These are phyloP conservation scores for Postia placenta DNA, from an alignment of 768 basidiomycete species.

Conservation along the genomic window DNA sequence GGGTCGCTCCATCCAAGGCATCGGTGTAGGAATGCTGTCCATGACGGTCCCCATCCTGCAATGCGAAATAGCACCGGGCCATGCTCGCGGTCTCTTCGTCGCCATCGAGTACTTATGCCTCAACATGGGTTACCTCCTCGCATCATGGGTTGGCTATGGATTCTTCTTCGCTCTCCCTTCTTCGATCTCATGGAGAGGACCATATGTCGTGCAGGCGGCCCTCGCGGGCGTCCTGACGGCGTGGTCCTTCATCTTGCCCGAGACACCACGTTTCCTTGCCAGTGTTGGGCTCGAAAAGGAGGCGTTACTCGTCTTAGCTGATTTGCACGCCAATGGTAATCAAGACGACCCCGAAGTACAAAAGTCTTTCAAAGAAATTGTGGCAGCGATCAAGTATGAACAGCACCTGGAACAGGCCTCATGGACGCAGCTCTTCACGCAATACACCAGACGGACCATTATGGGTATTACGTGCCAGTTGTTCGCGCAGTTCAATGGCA, in stretches of 20 bases:
- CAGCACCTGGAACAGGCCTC: constrained; percentile 32
- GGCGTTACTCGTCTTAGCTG: constrained; percentile 63
- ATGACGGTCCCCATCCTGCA: constrained; percentile 12
- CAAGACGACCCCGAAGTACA: constrained; percentile 61
- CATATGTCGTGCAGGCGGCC: constrained; percentile 47
- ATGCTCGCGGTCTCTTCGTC: constrained; percentile 45
- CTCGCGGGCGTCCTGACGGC: constrained; percentile 40
- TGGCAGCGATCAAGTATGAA: constrained; percentile 67
- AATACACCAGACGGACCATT: constrained; percentile 41
- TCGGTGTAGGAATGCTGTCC: constrained; percentile 59
- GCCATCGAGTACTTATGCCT: constrained; percentile 49
- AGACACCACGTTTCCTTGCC: constrained; percentile 81
- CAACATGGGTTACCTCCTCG: constrained; percentile 43
- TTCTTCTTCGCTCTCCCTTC: constrained; percentile 42
- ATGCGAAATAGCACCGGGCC: constrained; percentile 16
- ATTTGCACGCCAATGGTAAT: constrained; percentile 80
- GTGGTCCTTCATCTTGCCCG: constrained; percentile 54
- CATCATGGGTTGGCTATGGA: constrained; percentile 43
- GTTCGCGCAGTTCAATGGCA: constrained; percentile 50
- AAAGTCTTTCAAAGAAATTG: constrained; percentile 79
- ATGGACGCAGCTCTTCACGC: constrained; percentile 44
- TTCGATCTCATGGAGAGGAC: constrained; percentile 50
- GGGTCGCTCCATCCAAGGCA: constrained; percentile 64
- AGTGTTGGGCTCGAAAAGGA: constrained; percentile 65
- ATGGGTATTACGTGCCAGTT: constrained; percentile 48